Evolutionary conservation across 1,139 yeast species (phyloP), one percentile per base, ranked within the genome.

Genomic region (Kodamaea sp.): DNA sequence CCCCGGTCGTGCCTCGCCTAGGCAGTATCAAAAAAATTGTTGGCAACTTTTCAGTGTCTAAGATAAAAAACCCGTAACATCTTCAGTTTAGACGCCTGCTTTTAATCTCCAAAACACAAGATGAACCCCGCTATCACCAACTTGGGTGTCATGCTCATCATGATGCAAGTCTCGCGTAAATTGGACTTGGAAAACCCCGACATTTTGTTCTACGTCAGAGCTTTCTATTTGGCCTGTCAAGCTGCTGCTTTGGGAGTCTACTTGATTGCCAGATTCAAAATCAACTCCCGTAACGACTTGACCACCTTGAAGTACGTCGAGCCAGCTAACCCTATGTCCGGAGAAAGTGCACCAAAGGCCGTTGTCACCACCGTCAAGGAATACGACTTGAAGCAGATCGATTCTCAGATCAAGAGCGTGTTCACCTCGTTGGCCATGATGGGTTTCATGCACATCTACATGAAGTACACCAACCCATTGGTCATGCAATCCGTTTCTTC

Each of bases 391-490:
- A 76, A 80, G 61, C 97, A 92, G 70, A 76, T 90, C 46, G 82
- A 85, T 59, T 42, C 77, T 33, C 83, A 88, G 44, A 77, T 90
- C 63, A 87, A 85, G 68, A 75, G 95, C 46, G 78, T 89, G 48
- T 82, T 84, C 74, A 85, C 94, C 48, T 87, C 95, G 44, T 64
- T 89, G 53, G 97, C 96, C 55, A 90, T 94, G 97, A 90, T 94
- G 94, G 96, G 84, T 22, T 86, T 92, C 80, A 90, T 92, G 97
- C 98, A 92, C 67, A 55, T 92, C 45, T 92, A 92, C 80, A 83
- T 94, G 95, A 86, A 89, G 69, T 94, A 88, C 77, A 88, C 97
- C 63, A 90, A 92, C 70, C 99, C 98, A 41, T 79, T 92, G 63
- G 80, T 94, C 51, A 86, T 92, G 88, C 98, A 92, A 73, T 82